Percentiles rank a stretch among this genome's conserved stretches.
These are phyloP conservation scores for Symbiodinium pilosum DNA, from an alignment of 73 alveolate genomes.

Conservation along the genomic window DNA sequence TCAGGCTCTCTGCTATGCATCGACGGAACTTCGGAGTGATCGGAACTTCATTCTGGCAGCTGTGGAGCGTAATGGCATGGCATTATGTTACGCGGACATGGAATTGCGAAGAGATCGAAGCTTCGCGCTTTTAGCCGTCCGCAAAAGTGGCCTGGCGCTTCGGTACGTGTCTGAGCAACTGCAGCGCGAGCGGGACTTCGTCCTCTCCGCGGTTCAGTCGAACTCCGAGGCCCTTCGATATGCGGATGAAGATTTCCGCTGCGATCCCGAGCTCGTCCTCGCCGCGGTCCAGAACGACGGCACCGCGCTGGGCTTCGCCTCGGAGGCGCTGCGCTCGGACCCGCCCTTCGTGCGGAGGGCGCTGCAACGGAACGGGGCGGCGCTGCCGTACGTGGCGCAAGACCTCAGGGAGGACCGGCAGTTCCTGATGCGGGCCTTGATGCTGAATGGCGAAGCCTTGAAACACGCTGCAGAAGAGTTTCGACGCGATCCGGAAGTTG, in stretches of 20 bases:
- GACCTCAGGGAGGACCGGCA: constrained; percentile 37
- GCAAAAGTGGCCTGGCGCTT: constrained; percentile 45
- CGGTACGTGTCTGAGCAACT: constrained; percentile 81
- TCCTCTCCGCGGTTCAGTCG: constrained; percentile 41
- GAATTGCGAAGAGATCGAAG: constrained; percentile 68
- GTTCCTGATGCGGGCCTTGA: constrained; percentile 17
- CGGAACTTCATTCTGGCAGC: constrained; percentile 72
- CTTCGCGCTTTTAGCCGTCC: constrained; percentile 69
- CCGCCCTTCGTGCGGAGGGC: constrained; percentile 63
- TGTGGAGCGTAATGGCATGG: constrained; percentile 52
- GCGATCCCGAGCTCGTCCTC: constrained; percentile 81
- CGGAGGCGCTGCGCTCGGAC: constrained; percentile 61
- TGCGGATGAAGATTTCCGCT: constrained; percentile 82
- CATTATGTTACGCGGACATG: constrained; percentile 53
- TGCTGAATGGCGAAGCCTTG: constrained; percentile 17
- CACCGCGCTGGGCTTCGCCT: constrained; percentile 62
- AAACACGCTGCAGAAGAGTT: constrained; percentile 76
- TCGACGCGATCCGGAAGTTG: constrained; percentile 68
- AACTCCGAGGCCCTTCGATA: constrained; percentile 62
- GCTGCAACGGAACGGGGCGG: constrained; percentile 63
- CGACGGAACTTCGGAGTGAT: constrained; percentile 76
- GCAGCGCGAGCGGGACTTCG: constrained; percentile 78
- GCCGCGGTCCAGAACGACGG: constrained; percentile 59
- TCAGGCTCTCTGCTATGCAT: constrained; percentile 73
- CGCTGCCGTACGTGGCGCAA: constrained; percentile 75